Conservation (phyloP, 805 yeast species). For the Lachancea sp. region DNA sequence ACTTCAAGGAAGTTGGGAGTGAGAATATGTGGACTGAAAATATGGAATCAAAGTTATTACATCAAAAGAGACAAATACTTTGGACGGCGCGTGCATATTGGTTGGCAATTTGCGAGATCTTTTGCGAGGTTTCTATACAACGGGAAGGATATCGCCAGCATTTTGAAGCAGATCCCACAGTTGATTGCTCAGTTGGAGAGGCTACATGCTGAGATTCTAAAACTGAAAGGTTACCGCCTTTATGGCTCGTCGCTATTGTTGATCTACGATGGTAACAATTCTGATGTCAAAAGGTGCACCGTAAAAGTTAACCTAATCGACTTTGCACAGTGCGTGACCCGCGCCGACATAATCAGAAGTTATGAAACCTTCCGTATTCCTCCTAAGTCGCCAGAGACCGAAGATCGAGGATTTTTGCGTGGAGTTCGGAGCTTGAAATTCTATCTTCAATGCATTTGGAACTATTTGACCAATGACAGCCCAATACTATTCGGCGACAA, state of each 20-base stretch:
- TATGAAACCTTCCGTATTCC: conserved; percentile 52
- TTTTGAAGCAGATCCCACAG: conserved; percentile 59
- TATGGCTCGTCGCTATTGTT: conserved; percentile 86
- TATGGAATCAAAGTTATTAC: conserved; percentile 55
- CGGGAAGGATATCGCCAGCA: conserved; percentile 53
- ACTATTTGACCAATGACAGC: conserved; percentile 42
- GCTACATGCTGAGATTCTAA: conserved; percentile 47
- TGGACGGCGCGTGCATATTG: conserved; percentile 70
- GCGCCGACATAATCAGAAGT: conserved; percentile 40
- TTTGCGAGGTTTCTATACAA: conserved; percentile 74
- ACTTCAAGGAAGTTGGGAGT: conserved; percentile 83
- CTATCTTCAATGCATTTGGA: conserved; percentile 58
- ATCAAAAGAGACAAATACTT: conserved; percentile 83
- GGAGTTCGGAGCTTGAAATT: conserved; percentile 71
- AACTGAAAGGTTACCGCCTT: conserved; percentile 69
- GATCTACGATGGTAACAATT: conserved; percentile 70
- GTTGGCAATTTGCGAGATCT: conserved; percentile 70
- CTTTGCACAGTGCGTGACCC: conserved; percentile 87
- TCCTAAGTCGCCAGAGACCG: conserved; percentile 54
- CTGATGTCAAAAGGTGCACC: conserved; percentile 18
- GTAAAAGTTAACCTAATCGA: conserved; percentile 74
- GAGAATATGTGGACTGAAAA: conserved; percentile 91
- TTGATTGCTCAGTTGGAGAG: conserved; percentile 56
- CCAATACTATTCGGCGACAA: conserved; percentile 24
- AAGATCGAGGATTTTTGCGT: conserved; percentile 79